A percentile compares a stretch with the other conserved stretches of the same genome.
Conservation (phyloP, 2,329 filamentous ascomycete genomes). For the Epichloe gansuensis region DNA sequence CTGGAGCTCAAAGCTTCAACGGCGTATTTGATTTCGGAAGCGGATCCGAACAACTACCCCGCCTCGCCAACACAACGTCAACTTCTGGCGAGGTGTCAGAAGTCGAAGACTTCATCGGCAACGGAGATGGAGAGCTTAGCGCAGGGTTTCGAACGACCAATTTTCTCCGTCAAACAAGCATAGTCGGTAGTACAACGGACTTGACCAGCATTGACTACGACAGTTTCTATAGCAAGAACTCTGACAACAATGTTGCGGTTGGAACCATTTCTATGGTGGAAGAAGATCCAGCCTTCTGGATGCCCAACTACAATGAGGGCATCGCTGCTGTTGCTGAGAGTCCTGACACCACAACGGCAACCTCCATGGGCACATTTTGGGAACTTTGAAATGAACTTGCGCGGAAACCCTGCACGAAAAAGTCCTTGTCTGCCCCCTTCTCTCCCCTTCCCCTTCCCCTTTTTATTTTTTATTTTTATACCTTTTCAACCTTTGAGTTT, state of each 20-base stretch:
- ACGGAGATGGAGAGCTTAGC: slow-evolving; percentile 36
- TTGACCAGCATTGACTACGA: slow-evolving; percentile 41
- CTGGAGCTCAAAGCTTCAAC: slow-evolving; percentile 36
- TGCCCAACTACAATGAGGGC: slow-evolving; percentile 32
- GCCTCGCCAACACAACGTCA: slow-evolving; percentile 44
- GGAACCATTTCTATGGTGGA: slow-evolving; percentile 38
- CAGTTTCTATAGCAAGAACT: slow-evolving; percentile 40
- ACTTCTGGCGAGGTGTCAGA: slow-evolving; percentile 58
- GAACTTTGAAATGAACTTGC: slow-evolving; percentile 20
- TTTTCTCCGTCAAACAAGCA: slow-evolving; percentile 33
- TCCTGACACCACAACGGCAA: slow-evolving; percentile 21
- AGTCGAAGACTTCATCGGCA: slow-evolving; percentile 45
- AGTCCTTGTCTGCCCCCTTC: too few relatives aligned
- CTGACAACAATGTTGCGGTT: slow-evolving; percentile 25
- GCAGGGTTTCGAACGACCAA: slow-evolving; percentile 33
- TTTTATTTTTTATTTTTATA: too few relatives aligned
- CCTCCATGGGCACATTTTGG: slow-evolving; percentile 22
- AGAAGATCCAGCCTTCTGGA: slow-evolving; percentile 38
- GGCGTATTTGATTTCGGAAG: slow-evolving; percentile 38
- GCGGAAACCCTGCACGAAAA: neutral
- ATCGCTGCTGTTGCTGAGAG: slow-evolving; percentile 24
- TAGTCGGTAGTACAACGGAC: slow-evolving; percentile 30
- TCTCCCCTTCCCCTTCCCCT: too few relatives aligned
- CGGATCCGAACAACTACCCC: slow-evolving; percentile 41
- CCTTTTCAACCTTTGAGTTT: neutral